Conservation (phyloP, 805 yeast species). For the Candida insectalens region DNA sequence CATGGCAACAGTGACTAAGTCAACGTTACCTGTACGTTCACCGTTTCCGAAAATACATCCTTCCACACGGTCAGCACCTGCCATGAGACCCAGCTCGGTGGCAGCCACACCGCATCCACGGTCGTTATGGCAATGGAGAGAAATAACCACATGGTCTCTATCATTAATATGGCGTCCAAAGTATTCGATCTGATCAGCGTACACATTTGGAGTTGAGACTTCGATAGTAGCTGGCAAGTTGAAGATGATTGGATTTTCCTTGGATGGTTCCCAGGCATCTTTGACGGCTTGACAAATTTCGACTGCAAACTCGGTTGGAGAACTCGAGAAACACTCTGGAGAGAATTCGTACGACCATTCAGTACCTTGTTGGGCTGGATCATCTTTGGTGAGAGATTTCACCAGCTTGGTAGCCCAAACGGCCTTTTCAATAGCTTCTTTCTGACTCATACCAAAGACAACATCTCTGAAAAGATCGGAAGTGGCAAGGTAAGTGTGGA, state of each 20-base stretch:
- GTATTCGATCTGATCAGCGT: conserved; percentile 76
- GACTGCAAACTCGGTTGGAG: conserved; percentile 64
- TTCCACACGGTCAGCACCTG: conserved; percentile 83
- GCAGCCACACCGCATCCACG: conserved; percentile 84
- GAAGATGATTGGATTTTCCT: conserved; percentile 63
- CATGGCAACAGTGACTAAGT: conserved; percentile 63
- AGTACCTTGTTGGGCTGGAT: conserved; percentile 53
- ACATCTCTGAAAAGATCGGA: conserved; percentile 68
- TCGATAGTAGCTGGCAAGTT: conserved; percentile 79
- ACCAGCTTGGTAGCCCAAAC: conserved; percentile 63
- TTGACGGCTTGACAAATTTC: conserved; percentile 76
- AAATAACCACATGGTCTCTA: conserved; percentile 61
- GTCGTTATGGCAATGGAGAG: conserved; percentile 71
- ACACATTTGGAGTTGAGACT: conserved; percentile 64
- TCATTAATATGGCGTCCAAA: conserved; percentile 59
- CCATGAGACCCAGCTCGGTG: conserved; percentile 62
- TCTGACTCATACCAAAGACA: conserved; percentile 61
- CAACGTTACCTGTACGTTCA: conserved; percentile 81
- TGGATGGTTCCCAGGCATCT: conserved; percentile 73
- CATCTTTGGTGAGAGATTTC: conserved; percentile 63
- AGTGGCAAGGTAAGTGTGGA: conserved; percentile 69
- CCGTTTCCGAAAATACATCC: conserved; percentile 81
- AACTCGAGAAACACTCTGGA: conserved; percentile 71
- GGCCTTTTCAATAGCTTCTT: conserved; percentile 61
- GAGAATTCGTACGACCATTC: conserved; percentile 67